Conservation (phyloP, 2,329 filamentous ascomycete genomes). For the Aspergillus tanneri region DNA sequence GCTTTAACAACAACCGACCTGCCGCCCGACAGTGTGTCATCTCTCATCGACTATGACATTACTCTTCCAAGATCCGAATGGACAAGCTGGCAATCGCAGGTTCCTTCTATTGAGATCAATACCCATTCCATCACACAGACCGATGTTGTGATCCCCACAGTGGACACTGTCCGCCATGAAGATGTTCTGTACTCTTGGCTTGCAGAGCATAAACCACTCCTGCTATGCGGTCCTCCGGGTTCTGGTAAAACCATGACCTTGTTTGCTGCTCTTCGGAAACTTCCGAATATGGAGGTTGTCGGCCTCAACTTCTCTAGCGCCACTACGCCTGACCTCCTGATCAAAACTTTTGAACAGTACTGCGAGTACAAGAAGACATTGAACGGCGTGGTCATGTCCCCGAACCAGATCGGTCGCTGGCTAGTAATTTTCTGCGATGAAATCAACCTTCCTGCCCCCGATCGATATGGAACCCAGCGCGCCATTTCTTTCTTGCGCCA, state of each 20-base stretch:
- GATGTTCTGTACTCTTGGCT: slow-evolving; percentile 99
- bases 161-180: slow-evolving; percentile 96
- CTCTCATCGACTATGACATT: slow-evolving; percentile 94
- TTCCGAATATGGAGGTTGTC: slow-evolving; percentile 98
- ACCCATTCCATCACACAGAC: slow-evolving; percentile 98
- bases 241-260: slow-evolving; percentile 99
- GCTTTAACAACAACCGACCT: slow-evolving; percentile 82
- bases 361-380: slow-evolving; percentile 99
- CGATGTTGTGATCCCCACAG: slow-evolving; percentile 94
- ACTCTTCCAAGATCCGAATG: slow-evolving; percentile 83
- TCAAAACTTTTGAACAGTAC: slow-evolving; percentile 99
- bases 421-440: slow-evolving; percentile 98
- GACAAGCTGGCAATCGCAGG: slow-evolving; percentile 90
- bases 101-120: slow-evolving; percentile 93
- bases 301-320: slow-evolving; percentile 99
- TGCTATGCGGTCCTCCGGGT: slow-evolving; percentile 95
- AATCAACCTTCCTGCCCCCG: slow-evolving; percentile 96
- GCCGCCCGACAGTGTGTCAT: slow-evolving; percentile 72
- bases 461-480: slow-evolving; percentile 95
- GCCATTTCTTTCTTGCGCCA: slow-evolving; percentile 97
- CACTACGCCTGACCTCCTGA: slow-evolving; percentile 92
- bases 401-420: slow-evolving; percentile 95
- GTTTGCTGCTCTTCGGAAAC: slow-evolving; percentile 93
- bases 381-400: slow-evolving; percentile 91
- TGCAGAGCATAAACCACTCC: slow-evolving; percentile 93